Evolutionary conservation across 192 early-diverging fungal species (phyloP), one percentile per base, ranked within the genome.

Genomic region (Umbelopsis sp.): DNA sequence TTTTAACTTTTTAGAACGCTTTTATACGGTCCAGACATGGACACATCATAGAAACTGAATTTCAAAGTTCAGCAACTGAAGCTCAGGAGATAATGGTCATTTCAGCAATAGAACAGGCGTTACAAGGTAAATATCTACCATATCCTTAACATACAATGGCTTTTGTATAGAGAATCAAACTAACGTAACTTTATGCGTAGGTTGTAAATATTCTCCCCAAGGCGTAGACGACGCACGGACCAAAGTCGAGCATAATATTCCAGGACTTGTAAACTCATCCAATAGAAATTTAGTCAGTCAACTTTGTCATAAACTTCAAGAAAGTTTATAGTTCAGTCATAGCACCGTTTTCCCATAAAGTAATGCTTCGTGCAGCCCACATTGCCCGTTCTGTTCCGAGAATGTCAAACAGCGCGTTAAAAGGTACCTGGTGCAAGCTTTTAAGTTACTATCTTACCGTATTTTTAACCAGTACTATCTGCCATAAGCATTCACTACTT

Each of bases 11-110:
- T 16, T 53, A 18, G 76, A 66, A 48, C 15, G 61, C 51, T 12
- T 69, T 46, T 15, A 58, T 78, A 30, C 61, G 71, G 1, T 66
- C 76, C 4, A 73, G 49, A 44, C 71, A 78, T 61, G 76, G 76
- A 13, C 53, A 37, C 9, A 73, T 78, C 25, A 73, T 49, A 10
- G 67, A 73, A 46, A 64, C 67, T 46, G 71, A 70, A 15, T 33
- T 73, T 7, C 25, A 50, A 6, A 72, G 68, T 7, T 51, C 66
- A 30, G 15, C 44, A 45, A 47, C 35, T 30, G 44, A 47, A 22
- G 61, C 71, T 13, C 71, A 77, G 44, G 71, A 78, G 67, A 68
- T 72, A 16, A 78, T 65, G 7, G 68, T 78, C 41, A 50, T 70
- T 10, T 52, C 71, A 13, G 76, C 71, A 16, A 22, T 78, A 4